Evolutionary conservation across 441 rosid genomes (phyloP), one percentile per base, ranked within the genome.

Genomic region (Manihot esculenta): DNA sequence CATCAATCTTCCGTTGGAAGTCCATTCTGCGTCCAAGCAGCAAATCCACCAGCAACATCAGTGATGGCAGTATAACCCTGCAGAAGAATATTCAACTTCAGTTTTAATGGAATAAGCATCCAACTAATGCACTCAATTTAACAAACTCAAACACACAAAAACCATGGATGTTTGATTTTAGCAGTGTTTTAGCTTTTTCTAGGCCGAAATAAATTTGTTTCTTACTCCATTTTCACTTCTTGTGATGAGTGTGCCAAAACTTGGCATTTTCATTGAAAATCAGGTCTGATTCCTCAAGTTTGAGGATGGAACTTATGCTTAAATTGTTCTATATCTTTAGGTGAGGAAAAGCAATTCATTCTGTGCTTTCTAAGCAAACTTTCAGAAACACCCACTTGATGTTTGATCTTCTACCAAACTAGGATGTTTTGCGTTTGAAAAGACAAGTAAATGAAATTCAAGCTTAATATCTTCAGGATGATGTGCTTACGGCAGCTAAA

Each of bases 21-120:
- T 35, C 85, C 88, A 66, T 76, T 94, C 79, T 86, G 84, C 41
- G 80, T 76, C 99, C 99, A 94, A 12, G 95, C 85, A 0, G 83
- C 84, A 61, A 76, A 92, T 60, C 97, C 99, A 30, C 95, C 97
- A 26, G 97, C 94, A 35, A 94, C 79, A 76, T 94, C 94, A 0
- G 92, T 85, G 7, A 94, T 53, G 2, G 75, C 82, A 0, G 83
- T 80, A 80, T 85, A 92, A n/a, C 97, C 98, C 98, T 93, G 90
- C 74, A 79, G 17, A 66, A 18, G 38, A 38, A 64, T 6, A 72
- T 1, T 33, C 0, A 63, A 66, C 21, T 17, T 21, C 23, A 42
- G 44, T 24, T 50, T n/a, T 73, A 44, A 30, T 38, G 9, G 8
- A 38, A 38, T 38, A 38, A 38, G 42, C 42, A 38, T 38, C 1